These are phyloP conservation scores for Rosa persica DNA, from an alignment of 306 rosid species.

Conservation along the genomic window DNA sequence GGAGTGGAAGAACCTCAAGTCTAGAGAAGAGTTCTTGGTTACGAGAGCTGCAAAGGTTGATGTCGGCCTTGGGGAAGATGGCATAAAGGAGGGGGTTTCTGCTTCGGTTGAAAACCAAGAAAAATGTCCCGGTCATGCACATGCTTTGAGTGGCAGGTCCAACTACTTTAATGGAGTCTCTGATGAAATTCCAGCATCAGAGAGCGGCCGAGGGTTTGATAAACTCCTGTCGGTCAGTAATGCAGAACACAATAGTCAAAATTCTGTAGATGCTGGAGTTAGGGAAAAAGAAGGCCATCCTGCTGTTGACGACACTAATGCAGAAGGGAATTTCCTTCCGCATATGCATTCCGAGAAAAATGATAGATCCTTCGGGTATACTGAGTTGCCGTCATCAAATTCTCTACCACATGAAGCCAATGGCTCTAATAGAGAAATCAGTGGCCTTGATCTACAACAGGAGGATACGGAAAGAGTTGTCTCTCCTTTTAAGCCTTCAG, in stretches of 20 bases:
- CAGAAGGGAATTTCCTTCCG: slow-evolving; percentile 8
- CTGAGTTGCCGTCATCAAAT: slow-evolving; percentile 42
- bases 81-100: slow-evolving; percentile 46
- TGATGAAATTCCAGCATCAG: slow-evolving; percentile 48
- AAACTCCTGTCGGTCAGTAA: slow-evolving; percentile 47
- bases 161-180: slow-evolving; percentile 35
- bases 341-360: slow-evolving; percentile 38
- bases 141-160: slow-evolving; percentile 38
- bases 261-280: slow-evolving; percentile 40
- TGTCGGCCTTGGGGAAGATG: slow-evolving; percentile 47
- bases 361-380: slow-evolving; percentile 39
- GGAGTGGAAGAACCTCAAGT: slow-evolving; percentile 89
- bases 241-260: slow-evolving; percentile 56
- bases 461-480: slow-evolving; percentile 44
- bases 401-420: slow-evolving; percentile 53
- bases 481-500: slow-evolving; percentile 34
- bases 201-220: slow-evolving; percentile 51
- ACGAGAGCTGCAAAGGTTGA: slow-evolving; percentile 69
- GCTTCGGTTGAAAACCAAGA: slow-evolving; percentile 40
- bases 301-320: slow-evolving; percentile 20
- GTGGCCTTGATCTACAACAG: slow-evolving; percentile 41
- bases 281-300: slow-evolving; percentile 37
- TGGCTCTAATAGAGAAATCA: slow-evolving; percentile 41
- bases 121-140: slow-evolving; percentile 41
- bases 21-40: slow-evolving; percentile 72